These are phyloP conservation scores for Saturnispora halmiae DNA, from an alignment of 805 yeast genomes.

Conservation along the genomic window DNA sequence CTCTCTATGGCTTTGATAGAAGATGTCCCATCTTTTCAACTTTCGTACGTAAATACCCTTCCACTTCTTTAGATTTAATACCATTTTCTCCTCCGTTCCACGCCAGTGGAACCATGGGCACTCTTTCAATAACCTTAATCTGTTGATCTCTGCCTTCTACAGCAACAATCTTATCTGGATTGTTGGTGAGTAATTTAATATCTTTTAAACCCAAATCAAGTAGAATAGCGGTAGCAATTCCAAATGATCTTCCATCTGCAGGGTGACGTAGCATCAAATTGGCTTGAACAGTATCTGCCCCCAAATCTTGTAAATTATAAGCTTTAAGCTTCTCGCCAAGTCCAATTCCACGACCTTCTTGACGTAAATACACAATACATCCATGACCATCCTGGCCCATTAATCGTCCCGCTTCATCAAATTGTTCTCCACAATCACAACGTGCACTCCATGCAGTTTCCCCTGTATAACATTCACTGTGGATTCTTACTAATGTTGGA, in stretches of 20 bases:
- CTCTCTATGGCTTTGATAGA: constrained; percentile 36
- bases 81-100: constrained; percentile 64
- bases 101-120: constrained; percentile 94
- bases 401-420: constrained; percentile 91
- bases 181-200: constrained; percentile 78
- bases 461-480: constrained; percentile 97
- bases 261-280: constrained; percentile 89
- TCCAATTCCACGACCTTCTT: constrained; percentile 98
- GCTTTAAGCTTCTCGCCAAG: constrained; percentile 97
- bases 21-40: constrained; percentile 97
- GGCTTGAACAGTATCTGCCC: constrained; percentile 98
- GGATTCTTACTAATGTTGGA: constrained; percentile 74
- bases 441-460: constrained; percentile 99
- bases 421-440: constrained; percentile 98
- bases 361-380: constrained; percentile 89
- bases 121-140: constrained; percentile 74
- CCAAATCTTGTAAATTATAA: constrained; percentile 91
- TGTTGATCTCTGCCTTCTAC: constrained; percentile 79
- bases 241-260: constrained; percentile 93
- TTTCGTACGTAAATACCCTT: constrained; percentile 88
- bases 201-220: constrained; percentile 68
- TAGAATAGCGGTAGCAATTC: constrained; percentile 87
- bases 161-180: constrained; percentile 92
- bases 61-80: constrained; percentile 75
- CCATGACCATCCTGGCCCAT: constrained; percentile 88